Evolutionary conservation across 352 stramenopile genomes (phyloP).

Genomic region (Globisporangium okanoganense): DNA sequence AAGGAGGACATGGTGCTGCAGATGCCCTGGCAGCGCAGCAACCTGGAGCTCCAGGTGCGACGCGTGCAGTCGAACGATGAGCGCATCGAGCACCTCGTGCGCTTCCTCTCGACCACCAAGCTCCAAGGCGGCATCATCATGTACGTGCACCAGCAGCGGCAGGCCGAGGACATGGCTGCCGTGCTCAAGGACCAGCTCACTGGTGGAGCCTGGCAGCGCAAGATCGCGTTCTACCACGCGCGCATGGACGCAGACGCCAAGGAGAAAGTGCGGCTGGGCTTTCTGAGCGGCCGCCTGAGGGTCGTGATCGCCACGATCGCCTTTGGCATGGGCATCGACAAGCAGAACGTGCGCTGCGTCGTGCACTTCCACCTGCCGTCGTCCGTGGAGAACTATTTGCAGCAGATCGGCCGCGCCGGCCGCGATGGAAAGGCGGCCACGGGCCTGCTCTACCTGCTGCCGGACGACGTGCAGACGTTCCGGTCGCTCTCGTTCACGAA

Average conservation of each 20-base stretch:
- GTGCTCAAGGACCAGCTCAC: conserved; percentile 58
- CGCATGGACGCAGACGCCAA: conserved; percentile 83
- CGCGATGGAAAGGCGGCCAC: conserved; percentile 88
- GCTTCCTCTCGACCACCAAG: conserved; percentile 23
- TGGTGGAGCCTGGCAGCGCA: conserved; percentile 22
- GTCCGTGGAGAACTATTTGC: conserved; percentile 98
- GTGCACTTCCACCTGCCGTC: conserved; percentile 96
- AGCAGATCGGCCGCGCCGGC: conserved; percentile 95
- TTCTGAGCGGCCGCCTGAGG: conserved; percentile 83
- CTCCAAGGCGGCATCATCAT: conserved; percentile 61
- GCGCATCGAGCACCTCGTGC: conserved; percentile 34
- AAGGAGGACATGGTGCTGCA: conserved; percentile 46
- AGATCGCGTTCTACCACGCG: conserved; percentile 91
- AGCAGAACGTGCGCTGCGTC: conserved; percentile 96
- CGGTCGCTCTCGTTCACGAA: conserved; percentile 73
- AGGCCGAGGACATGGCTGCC: conserved; percentile 66
- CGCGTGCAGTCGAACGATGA: conserved; percentile 58
- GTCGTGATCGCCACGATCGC: conserved; percentile 97
- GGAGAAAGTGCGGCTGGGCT: conserved; percentile 78
- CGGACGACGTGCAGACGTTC: conserved; percentile 65
- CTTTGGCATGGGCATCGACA: conserved; percentile 99
- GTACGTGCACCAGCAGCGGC: conserved; percentile 81
- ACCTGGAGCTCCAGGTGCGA: conserved; percentile 56
- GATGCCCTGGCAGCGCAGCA: conserved; percentile 72
- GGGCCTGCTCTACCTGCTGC: conserved; percentile 57